Evolutionary conservation across 306 rosid genomes (phyloP), one percentile per base, ranked within the genome.

Genomic region (Trifolium fragiferum): DNA sequence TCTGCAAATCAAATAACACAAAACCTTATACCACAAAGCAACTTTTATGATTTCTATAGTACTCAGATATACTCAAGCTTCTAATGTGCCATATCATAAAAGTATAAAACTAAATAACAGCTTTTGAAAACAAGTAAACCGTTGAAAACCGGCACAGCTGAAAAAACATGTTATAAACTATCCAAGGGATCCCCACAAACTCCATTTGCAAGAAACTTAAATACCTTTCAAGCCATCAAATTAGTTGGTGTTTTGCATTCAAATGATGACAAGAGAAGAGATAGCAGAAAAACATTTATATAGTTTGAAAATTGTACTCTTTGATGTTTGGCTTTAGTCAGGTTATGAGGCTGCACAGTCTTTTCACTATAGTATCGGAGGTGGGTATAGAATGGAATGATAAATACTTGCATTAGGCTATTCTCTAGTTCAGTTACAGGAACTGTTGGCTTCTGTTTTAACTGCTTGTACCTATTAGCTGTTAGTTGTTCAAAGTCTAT

Each of bases 1-100:
- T 80, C 99, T 95, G 71, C 38, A 83, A 84, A 78, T 65, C 65
- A 80, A 40, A 72, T 58, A 33, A 79, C 13, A 82, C 15, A 46
- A 30, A 30, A 40, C 38, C 67, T 19, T 55, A 66, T 12, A 18
- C 33, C 40, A 20, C 27, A 7, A 68, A 51, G 72, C 38, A 73
- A 55, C 41, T 58, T 41, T 49, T 11, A 58, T 58, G 61, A 8
- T 25, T 76, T 74, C 61, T 67, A 58, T 60, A 46, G 41, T 68
- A 47, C 78, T 73, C 33, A 76, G 21, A 58, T 32, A 59, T 54
- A 74, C 47, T 57, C 30, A 27, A 61, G 33, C 75, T 53, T 67
- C 70, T 54, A 57, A n/a, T 44, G 69, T 67, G 21, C 54, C 21
- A 74, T 60, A 66, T 57, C 75, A 37, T 7, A 7, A 37, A 37